Evolutionary conservation across 805 yeast genomes (phyloP), one percentile per base, ranked within the genome.

Genomic region (Sugiyamaella mastotermitis): DNA sequence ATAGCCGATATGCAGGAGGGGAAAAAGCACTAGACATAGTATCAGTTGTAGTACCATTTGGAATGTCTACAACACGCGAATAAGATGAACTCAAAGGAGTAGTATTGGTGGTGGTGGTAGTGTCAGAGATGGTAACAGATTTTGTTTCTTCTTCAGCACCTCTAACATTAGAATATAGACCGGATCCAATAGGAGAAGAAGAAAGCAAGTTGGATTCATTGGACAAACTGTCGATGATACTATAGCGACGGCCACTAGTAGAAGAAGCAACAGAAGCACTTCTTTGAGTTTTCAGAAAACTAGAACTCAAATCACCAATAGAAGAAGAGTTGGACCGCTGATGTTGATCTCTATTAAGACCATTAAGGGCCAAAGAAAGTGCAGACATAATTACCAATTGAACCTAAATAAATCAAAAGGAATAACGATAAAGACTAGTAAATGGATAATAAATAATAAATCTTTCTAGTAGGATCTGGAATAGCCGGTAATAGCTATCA

Each of bases 291-390:
- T n/a, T n/a, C n/a, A n/a, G n/a, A n/a, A n/a, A n/a, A n/a, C n/a
- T n/a, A n/a, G n/a, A n/a, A n/a, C n/a, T n/a, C n/a, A n/a, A n/a
- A n/a, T n/a, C n/a, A n/a, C n/a, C n/a, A n/a, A n/a, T n/a, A n/a
- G n/a, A n/a, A n/a, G n/a, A n/a, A 5, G 30, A 27, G 14, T 27
- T 14, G 6, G 30, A 15, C 8, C 6, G 8, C 8, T 11, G 10
- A 27, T 27, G 30, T 11, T 14, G 14, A 22, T 22, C 9, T 7
- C 9, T 7, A 10, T 22, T 22, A 10, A 18, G 14, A 5, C 40
- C 40, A 16, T 36, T 37, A 13, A 37, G 23, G n/a, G 41, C 41
- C n/a, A 37, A n/a, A 4, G 41, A 37, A 5, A 37, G 16, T 7
- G 41, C 41, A n/a, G 41, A 37, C 21, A 40, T 35, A 35, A 35